Conservation (phyloP, 257 asterid species). For the Misopates orontium region DNA sequence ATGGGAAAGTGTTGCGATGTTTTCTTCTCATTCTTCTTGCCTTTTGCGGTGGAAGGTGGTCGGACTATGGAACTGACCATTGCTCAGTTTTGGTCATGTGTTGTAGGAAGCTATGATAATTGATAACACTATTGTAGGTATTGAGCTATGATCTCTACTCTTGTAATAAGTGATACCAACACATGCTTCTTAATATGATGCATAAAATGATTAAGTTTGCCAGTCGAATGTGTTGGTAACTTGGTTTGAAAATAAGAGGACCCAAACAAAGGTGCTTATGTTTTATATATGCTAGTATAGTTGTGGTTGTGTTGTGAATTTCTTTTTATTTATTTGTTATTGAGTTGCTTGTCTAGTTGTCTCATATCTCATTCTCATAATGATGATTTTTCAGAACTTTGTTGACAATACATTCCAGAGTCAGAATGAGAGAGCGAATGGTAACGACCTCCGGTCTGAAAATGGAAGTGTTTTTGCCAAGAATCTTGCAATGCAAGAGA, state of each 20-base stretch:
- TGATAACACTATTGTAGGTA: constrained; percentile 64
- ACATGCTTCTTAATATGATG: no score
- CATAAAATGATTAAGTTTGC: no score
- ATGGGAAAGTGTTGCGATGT: constrained; percentile 81
- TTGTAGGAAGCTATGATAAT: constrained; percentile 85
- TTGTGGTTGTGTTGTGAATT: not conserved
- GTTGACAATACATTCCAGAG: constrained; percentile 34
- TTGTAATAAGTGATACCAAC: no score
- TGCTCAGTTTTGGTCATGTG: constrained; percentile 99
- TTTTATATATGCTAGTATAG: not conserved
- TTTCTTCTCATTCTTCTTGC: constrained; percentile 92
- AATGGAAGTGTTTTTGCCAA: constrained; percentile 54
- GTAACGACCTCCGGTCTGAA: constrained; percentile 46
- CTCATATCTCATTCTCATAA: not conserved
- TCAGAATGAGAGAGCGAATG: constrained; percentile 52
- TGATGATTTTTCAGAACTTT: not conserved
- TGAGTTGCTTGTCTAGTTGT: not conserved
- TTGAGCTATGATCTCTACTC: constrained; percentile 59
- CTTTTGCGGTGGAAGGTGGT: constrained; percentile 86
- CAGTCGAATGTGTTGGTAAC: no score
- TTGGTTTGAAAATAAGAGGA: constrained; percentile 81
- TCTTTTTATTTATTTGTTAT: not conserved
- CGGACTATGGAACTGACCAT: constrained; percentile 87
- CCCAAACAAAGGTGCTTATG: constrained; percentile 50
- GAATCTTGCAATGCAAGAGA: constrained; percentile 55